Percentiles rank a stretch among this genome's conserved stretches.
Conservation (phyloP, 306 rosid species). For the Hylodesmum podocarpum region DNA sequence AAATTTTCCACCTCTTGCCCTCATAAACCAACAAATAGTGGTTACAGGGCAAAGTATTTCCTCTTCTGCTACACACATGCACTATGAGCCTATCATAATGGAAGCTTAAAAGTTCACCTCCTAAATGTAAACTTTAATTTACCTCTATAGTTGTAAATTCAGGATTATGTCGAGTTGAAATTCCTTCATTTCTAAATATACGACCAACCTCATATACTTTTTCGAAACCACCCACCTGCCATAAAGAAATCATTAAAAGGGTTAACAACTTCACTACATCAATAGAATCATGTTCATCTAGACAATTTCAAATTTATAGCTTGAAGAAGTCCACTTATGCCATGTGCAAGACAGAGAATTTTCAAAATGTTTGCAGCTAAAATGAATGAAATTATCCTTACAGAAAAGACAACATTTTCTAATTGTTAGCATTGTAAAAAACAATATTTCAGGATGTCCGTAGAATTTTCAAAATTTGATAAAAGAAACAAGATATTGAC, state of each 20-base stretch:
- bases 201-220: constrained; percentile 96
- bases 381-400: constrained; percentile 15
- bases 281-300: not conserved
- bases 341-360: not conserved
- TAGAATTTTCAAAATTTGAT: constrained; percentile 13
- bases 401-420: not conserved
- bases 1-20: not conserved
- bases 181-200: constrained; percentile 96
- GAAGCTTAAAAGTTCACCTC: not conserved
- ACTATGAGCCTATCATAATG: not conserved
- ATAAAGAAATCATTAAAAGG: constrained; percentile 20
- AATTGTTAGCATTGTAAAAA: not conserved
- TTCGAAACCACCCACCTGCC: constrained; percentile 97
- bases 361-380: constrained; percentile 12
- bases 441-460: not conserved
- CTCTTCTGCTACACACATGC: not conserved
- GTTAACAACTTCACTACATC: constrained; percentile 19
- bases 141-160: constrained; percentile 99
- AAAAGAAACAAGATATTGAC: constrained; percentile 19
- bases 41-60: not conserved
- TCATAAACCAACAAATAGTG: not conserved
- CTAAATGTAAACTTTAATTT: constrained; percentile 12
- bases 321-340: constrained; percentile 7
- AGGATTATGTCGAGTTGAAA: constrained; percentile 98
- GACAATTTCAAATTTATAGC: constrained; percentile 24